Percentiles rank a stretch among this genome's conserved stretches.
Evolutionary conservation across 2,329 filamentous ascomycete genomes (phyloP).

Genomic region (Aspergillus fischeri): DNA sequence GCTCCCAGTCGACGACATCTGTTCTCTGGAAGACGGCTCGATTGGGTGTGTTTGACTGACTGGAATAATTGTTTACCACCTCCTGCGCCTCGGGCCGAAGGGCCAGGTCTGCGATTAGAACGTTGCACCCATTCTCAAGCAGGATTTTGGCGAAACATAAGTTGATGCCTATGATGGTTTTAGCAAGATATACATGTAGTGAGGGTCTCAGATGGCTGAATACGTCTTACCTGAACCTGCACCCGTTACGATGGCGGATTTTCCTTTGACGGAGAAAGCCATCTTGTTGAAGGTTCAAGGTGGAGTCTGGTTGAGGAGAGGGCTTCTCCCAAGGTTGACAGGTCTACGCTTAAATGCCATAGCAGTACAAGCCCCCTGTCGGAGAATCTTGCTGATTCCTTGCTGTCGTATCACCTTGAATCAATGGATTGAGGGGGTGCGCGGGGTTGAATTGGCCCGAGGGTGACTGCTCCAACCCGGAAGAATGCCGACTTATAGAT

Average conservation of each 20-base stretch:
- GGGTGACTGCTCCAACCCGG: slow-evolving; percentile 6
- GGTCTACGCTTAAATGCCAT: not conserved
- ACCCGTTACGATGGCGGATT: slow-evolving; percentile 52
- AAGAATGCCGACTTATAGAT: slow-evolving; percentile 3
- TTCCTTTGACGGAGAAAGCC: slow-evolving; percentile 41
- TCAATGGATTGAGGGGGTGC: slow-evolving; percentile 5
- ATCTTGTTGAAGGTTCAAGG: slow-evolving; percentile 18
- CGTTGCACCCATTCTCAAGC: slow-evolving; percentile 44
- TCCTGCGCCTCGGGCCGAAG: slow-evolving; percentile 44
- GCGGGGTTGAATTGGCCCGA: slow-evolving; percentile 13
- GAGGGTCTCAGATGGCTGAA: not conserved
- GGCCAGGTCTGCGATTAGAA: slow-evolving; percentile 43
- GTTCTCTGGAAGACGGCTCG: slow-evolving; percentile 44
- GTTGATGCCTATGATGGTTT: slow-evolving; percentile 39
- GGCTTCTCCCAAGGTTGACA: not conserved
- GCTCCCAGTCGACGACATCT: slow-evolving; percentile 48
- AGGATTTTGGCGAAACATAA: slow-evolving; percentile 42
- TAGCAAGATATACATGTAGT: not conserved
- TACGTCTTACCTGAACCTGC: slow-evolving; percentile 47
- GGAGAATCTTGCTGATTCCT: too few relatives aligned
- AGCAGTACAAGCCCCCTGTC: too few relatives aligned
- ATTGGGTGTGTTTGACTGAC: slow-evolving; percentile 12
- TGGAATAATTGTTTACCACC: slow-evolving; percentile 36
- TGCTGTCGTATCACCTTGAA: not conserved
- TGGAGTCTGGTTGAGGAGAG: not conserved